Percentiles rank a stretch among this genome's conserved stretches.
These are phyloP conservation scores for Phytophthora aleatoria DNA, from an alignment of 352 stramenopile species.

Conservation along the genomic window DNA sequence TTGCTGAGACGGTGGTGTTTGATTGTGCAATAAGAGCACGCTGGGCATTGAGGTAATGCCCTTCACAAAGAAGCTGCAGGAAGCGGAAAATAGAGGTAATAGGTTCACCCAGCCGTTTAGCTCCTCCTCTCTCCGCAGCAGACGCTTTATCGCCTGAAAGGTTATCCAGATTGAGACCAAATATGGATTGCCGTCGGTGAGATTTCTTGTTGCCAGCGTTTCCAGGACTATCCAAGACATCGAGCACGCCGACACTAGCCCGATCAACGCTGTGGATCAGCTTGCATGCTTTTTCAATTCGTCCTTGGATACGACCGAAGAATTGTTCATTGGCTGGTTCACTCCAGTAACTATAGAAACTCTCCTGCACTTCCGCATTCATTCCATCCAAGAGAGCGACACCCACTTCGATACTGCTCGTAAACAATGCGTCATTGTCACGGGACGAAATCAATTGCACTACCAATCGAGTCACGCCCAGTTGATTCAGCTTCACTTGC, in stretches of 20 bases:
- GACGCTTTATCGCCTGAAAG: conserved; percentile 1
- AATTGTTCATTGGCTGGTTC: conserved; percentile 43
- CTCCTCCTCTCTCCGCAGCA: conserved; percentile 12
- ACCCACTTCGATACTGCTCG: conserved; percentile 61
- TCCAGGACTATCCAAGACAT: conserved; percentile 4
- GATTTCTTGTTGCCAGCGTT: conserved; percentile 18
- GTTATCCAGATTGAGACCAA: conserved; percentile 16
- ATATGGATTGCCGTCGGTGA: conserved; percentile 27
- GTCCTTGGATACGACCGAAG: conserved; percentile 51
- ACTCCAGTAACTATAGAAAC: conserved; percentile 58
- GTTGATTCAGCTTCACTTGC: conserved; percentile 68
- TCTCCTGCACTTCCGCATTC: conserved; percentile 80
- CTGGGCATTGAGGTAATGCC: conserved; percentile 71
- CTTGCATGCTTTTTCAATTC: conserved; percentile 56
- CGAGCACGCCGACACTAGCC: conserved; percentile 13
- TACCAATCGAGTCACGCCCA: conserved; percentile 68
- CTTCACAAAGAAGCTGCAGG: conserved; percentile 73
- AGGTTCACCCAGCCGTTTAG: conserved; percentile 25
- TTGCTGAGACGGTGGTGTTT: conserved; percentile 31
- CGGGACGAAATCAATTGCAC: conserved; percentile 60
- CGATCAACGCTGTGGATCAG: conserved; percentile 45
- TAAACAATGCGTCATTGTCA: conserved; percentile 63
- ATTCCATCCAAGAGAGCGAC: conserved; percentile 75
- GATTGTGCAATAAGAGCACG: conserved; percentile 57
- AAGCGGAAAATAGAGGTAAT: conserved; percentile 73